Percentiles rank a stretch among this genome's conserved stretches.
These are phyloP conservation scores for Keithomyces neogunnii DNA, from an alignment of 2,329 filamentous ascomycete genomes.

Conservation along the genomic window DNA sequence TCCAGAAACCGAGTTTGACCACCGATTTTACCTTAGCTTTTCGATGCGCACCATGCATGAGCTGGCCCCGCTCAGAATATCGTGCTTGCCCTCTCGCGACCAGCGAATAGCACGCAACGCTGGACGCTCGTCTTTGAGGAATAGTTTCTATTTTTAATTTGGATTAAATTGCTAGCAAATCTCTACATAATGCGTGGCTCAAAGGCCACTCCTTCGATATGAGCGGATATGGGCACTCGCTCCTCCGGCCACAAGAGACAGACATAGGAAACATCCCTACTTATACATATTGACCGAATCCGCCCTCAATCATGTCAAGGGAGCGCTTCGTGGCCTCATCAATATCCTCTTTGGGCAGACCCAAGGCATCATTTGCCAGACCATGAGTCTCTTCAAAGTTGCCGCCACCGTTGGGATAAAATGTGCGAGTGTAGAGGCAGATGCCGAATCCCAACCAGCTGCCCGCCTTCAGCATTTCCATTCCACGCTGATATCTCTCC, in stretches of 20 bases:
- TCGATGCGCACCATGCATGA: conserved; percentile 1
- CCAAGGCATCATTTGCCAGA: conserved; percentile 41
- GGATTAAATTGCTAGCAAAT: too few species aligned
- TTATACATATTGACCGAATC: conserved; percentile 15
- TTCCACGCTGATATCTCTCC: conserved; percentile 32
- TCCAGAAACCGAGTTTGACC: neutral
- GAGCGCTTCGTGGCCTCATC: conserved; percentile 45
- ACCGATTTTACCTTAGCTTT: neutral
- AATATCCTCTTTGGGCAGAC: conserved; percentile 47
- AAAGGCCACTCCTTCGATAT: too few species aligned
- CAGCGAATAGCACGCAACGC: too few species aligned
- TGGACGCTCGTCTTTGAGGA: too few species aligned
- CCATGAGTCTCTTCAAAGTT: conserved; percentile 13
- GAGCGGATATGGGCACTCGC: too few species aligned
- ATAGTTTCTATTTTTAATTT: too few species aligned
- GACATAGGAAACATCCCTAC: too few species aligned
- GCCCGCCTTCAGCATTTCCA: conserved; percentile 33
- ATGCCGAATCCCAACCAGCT: conserved; percentile 32
- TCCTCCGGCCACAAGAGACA: too few species aligned
- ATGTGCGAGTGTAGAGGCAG: conserved; percentile 47
- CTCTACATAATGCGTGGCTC: too few species aligned
- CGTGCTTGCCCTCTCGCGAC: too few species aligned
- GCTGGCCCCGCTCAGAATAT: conserved; percentile 25
- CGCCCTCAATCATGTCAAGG: conserved; percentile 32
- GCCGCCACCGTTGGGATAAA: conserved; percentile 34